Evolutionary conservation across 768 basidiomycete genomes (phyloP), one percentile per base, ranked within the genome.

Genomic region (Auricularia sp.): DNA sequence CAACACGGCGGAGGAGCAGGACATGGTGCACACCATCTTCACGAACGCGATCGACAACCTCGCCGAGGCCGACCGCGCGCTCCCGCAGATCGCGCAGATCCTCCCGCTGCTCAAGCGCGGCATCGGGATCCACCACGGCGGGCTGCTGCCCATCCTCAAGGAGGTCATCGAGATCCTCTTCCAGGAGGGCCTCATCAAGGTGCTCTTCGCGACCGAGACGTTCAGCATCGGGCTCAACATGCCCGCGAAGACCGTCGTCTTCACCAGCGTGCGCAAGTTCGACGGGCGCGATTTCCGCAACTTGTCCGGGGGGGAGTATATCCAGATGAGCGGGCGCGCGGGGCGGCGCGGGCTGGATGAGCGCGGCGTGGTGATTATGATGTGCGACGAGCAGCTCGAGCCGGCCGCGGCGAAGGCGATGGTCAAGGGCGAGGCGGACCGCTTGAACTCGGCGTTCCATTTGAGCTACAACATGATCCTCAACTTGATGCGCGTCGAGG

Each of bases 241-340:
- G 97, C 97, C 97, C 11, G 97, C 97, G 18, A 98, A 98, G 79
- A 98, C 97, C 3, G 97, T 99, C 60, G 96, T 99, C 29, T 99
- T 99, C 79, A 97, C 93, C 0, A 84, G 88, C 0, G 88, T 93
- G 2, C 87, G 93, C 68, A 99, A 99, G 77, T 98, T 94, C 70
- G 97, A 99, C 73, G 97, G 97, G 0, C 85, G 84, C 54, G 93
- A 95, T 70, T 97, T 97, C 78, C 83, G 97, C 34, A 92, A 92
- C 72, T 79, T 99, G 42, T 93, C 93, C 0, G 90, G 88, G 0
- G 90, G 97, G 64, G 97, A 99, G 81, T 99, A 99, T 74, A 97
- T 98, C 70, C 97, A 99, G 72, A 99, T 99, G 97, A 95, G 94
- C 0, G 97, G 97, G 64, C 91, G 97, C 64, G 97, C 97, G 2